Evolutionary conservation across 2,329 filamentous ascomycete genomes (phyloP).

Genomic region (Coleophoma crateriformis): DNA sequence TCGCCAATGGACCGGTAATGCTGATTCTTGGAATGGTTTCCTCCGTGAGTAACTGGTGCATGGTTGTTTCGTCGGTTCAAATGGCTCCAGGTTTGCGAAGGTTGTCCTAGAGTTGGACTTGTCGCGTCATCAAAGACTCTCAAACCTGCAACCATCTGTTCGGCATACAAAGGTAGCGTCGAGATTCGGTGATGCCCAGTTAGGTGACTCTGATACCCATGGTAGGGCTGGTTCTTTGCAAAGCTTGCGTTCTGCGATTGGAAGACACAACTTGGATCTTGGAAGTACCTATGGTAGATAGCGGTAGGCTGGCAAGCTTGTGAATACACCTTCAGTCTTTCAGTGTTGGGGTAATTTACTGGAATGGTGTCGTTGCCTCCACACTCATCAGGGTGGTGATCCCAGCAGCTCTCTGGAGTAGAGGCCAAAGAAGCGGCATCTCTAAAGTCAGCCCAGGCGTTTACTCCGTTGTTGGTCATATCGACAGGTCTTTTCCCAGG

Average conservation of each 20-base stretch:
- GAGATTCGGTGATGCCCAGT: conserved; percentile 3
- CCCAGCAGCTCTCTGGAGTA: conserved; percentile 14
- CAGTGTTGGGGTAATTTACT: conserved; percentile 6
- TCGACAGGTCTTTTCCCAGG: conserved; percentile 16
- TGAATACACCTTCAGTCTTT: background rate
- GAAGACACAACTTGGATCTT: conserved; percentile 5
- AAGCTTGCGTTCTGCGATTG: conserved; percentile 2
- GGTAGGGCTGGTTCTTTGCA: conserved; percentile 5
- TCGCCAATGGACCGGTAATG: conserved; percentile 6
- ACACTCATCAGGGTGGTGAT: conserved; percentile 17
- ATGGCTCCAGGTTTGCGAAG: conserved; percentile 14
- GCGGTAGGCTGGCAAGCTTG: conserved; percentile 7
- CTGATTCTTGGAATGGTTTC: conserved; percentile 9
- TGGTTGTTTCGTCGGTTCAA: conserved; percentile 14
- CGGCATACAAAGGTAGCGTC: background rate
- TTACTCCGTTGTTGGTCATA: conserved; percentile 23
- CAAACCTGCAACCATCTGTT: conserved; percentile 9
- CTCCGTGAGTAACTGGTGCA: conserved; percentile 12
- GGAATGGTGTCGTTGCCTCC: conserved; percentile 13
- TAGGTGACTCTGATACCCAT: conserved; percentile 8
- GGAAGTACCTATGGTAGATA: conserved; percentile 13
- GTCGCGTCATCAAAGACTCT: conserved; percentile 3
- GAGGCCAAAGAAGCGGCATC: conserved; percentile 9
- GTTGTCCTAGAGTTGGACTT: conserved; percentile 14
- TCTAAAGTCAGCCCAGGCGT: conserved; percentile 20